Base-by-base conservation (phyloP, 805 yeast genomes). In the Ogataea methanolica region DNA sequence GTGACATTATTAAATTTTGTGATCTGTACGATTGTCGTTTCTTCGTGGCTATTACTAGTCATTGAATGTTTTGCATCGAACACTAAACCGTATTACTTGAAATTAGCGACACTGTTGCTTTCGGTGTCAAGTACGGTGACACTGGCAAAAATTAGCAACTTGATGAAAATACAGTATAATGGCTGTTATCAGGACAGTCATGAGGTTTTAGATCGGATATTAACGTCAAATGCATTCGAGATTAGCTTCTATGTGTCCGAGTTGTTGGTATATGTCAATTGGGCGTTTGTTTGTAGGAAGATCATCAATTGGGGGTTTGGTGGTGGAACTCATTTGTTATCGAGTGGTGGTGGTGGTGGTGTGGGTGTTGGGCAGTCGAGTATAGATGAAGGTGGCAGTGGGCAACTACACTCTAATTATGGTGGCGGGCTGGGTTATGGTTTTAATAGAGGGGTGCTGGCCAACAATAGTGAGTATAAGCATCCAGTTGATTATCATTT, bases 31-130 rank as follows among this genome's bases (percentile, higher is more conserved):
- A 69, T 78, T 17, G 79, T 80, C 50, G 78, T 80, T 6, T 74
- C 83, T 15, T 71, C 83, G 26, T 88, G 95, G 95, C 79, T 86
- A 80, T 68, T 88, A 23, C 66, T 83, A 43, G 50, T 85, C 16
- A 64, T 85, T 33, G 68, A 85, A 39, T 58, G 77, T 19, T 60
- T 87, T 33, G 74, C 80, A 19, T 78, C 76, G 36, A 78, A 78
- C 53, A 68, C 77, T 23, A 77, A 84, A 46, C 89, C 91, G 4
- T 60, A 70, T 37, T 62, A 81, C 39, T 74, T 87, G 35, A 77
- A 76, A 36, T 31, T 82, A 9, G 79, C 86, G 5, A 79, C 85
- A n/a, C 54, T 82, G 19, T 68, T 80, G 45, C 75, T 74, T 47
- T 79, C 88, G 14, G 65, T 78, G 1, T 70, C 76, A 9, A 70